Percentiles rank a stretch among this genome's conserved stretches.
phyloP scores from a whole-genome alignment of 306 rosid species.

The Vigna hirtella region DNA sequence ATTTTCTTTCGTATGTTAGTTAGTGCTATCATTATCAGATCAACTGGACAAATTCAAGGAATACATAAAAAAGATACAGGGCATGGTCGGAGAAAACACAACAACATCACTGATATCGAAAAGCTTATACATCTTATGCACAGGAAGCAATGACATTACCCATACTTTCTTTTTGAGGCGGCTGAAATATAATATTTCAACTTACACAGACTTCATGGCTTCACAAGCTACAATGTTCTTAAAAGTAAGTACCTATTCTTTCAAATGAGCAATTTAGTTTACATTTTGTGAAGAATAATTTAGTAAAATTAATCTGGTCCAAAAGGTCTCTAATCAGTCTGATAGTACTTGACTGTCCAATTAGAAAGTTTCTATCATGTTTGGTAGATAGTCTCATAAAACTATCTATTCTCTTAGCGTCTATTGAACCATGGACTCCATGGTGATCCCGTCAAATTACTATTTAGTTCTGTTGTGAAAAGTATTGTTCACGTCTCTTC shows the following conservation, averaged over 20 bases:
- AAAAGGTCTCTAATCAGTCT: too few relatives aligned
- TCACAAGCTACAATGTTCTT: conserved; percentile 59
- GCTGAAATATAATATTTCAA: conserved; percentile 44
- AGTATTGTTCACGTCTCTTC: too few relatives aligned
- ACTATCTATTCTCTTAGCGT: too few relatives aligned
- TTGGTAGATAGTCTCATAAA: too few relatives aligned
- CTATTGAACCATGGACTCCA: too few relatives aligned
- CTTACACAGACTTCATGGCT: conserved; percentile 68
- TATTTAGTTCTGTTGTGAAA: too few relatives aligned
- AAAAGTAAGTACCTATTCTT: conserved; percentile 42
- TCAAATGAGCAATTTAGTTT: background rate
- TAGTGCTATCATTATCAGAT: conserved; percentile 59
- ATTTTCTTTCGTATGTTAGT: conserved; percentile 41
- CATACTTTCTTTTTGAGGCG: conserved; percentile 60
- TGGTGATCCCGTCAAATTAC: too few relatives aligned
- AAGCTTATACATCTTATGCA: conserved; percentile 59
- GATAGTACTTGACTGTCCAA: too few relatives aligned
- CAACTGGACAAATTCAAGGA: conserved; percentile 67
- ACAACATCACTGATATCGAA: conserved; percentile 48
- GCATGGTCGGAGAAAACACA: conserved; percentile 3
- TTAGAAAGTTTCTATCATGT: too few relatives aligned
- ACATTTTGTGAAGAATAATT: too few relatives aligned
- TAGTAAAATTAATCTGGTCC: too few relatives aligned
- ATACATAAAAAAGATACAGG: conserved; percentile 51
- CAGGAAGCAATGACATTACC: conserved; percentile 74